phyloP scores from a whole-genome alignment of 2,329 filamentous ascomycete genomes.

The Apiospora sp. region DNA sequence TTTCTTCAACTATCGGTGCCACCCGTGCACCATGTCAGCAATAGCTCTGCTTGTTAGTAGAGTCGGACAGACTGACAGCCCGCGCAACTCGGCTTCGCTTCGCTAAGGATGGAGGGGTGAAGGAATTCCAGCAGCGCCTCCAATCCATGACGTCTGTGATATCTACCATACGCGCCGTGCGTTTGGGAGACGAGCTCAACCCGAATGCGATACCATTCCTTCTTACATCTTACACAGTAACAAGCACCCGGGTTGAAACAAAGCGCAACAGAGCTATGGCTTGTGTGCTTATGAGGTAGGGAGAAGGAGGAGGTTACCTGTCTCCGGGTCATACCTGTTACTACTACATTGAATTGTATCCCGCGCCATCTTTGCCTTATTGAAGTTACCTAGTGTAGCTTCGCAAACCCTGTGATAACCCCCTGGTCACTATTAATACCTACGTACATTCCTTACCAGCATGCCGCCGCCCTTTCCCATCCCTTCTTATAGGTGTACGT shows the following conservation, averaged over 20 bases:
- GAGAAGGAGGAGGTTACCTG: not conserved
- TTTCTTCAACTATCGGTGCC: not conserved
- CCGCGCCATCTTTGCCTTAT: not conserved
- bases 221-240: not conserved
- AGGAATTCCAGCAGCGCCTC: not conserved
- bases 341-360: not conserved
- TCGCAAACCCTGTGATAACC: not conserved
- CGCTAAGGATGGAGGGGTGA: not conserved
- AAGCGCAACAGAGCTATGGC: not conserved
- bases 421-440: not conserved
- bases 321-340: not conserved
- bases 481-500: not conserved
- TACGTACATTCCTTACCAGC: not conserved
- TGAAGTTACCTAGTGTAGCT: not conserved
- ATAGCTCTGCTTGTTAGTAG: not conserved
- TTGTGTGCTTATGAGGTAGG: not conserved
- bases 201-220: not conserved
- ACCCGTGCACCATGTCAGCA: not conserved
- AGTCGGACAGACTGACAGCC: not conserved
- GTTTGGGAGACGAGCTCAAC: not conserved
- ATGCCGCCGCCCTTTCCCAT: not conserved
- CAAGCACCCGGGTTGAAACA: not conserved
- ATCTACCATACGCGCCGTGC: not conserved
- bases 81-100: not conserved
- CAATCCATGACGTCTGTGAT: conserved; percentile 18